A percentile compares a stretch with the other conserved stretches of the same genome.
These are phyloP conservation scores for Macroventuria anomochaeta DNA, from an alignment of 2,329 filamentous ascomycete species.

Conservation along the genomic window DNA sequence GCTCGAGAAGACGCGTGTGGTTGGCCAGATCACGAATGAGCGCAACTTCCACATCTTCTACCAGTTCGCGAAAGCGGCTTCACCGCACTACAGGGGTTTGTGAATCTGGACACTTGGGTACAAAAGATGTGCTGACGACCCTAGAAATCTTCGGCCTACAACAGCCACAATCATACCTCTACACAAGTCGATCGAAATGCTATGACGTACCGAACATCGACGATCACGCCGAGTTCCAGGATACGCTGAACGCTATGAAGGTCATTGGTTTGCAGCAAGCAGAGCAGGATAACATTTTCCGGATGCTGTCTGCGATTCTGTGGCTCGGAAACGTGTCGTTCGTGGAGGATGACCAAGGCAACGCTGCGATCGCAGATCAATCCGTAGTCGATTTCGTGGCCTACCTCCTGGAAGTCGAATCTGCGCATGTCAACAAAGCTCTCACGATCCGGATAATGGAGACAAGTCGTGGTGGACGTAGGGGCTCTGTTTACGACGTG, in stretches of 20 bases:
- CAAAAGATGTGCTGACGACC: slow-evolving; percentile 20
- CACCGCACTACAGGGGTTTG: slow-evolving; percentile 76
- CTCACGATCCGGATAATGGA: slow-evolving; percentile 88
- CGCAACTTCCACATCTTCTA: slow-evolving; percentile 99
- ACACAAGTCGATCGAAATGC: slow-evolving; percentile 93
- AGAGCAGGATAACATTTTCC: slow-evolving; percentile 96
- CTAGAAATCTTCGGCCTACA: slow-evolving; percentile 85
- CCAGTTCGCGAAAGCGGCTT: slow-evolving; percentile 94
- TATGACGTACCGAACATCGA: slow-evolving; percentile 94
- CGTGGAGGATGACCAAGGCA: slow-evolving; percentile 84
- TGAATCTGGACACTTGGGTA: neutral
- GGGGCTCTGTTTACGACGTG: slow-evolving; percentile 72
- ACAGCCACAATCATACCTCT: slow-evolving; percentile 88
- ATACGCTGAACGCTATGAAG: slow-evolving; percentile 93
- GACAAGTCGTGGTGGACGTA: slow-evolving; percentile 68
- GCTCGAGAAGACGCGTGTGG: slow-evolving; percentile 92
- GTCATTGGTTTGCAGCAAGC: slow-evolving; percentile 85
- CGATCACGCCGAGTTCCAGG: slow-evolving; percentile 84
- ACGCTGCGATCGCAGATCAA: slow-evolving; percentile 84
- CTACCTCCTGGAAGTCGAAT: slow-evolving; percentile 87
- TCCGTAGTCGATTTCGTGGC: slow-evolving; percentile 94
- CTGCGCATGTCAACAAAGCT: slow-evolving; percentile 79
- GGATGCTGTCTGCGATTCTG: slow-evolving; percentile 87
- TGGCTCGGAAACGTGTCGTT: slow-evolving; percentile 97
- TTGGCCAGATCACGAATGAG: slow-evolving; percentile 93